Evolutionary conservation across 768 basidiomycete genomes (phyloP).

Genomic region (Lyophyllum decastes): DNA sequence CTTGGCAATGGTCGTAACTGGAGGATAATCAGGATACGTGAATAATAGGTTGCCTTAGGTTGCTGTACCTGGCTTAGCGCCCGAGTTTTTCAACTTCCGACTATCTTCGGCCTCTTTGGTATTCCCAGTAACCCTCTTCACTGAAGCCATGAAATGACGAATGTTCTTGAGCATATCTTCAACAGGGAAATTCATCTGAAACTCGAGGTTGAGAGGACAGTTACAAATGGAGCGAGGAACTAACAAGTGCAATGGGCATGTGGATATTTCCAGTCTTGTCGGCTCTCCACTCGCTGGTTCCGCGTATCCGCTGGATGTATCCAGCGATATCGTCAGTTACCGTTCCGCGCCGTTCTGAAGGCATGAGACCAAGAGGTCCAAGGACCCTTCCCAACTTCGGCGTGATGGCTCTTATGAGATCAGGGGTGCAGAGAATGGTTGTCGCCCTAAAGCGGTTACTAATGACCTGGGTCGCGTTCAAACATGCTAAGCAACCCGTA

Average conservation of each 20-base stretch:
- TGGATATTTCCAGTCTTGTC: constrained; percentile 86
- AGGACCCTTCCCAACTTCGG: constrained; percentile 76
- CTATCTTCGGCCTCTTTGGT: constrained; percentile 52
- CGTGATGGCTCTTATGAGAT: constrained; percentile 76
- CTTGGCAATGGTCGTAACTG: constrained; percentile 76
- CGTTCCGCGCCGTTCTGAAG: constrained; percentile 89
- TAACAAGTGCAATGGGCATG: constrained; percentile 76
- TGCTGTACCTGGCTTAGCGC: constrained; percentile 50
- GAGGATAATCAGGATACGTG: constrained; percentile 4
- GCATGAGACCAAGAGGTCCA: constrained; percentile 94
- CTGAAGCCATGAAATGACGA: constrained; percentile 70
- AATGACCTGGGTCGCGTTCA: constrained; percentile 54
- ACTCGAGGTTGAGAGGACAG: neutral
- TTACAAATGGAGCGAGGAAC: constrained; percentile 18
- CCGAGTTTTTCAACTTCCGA: constrained; percentile 34
- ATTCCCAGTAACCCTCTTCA: constrained; percentile 77
- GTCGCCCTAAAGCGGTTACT: constrained; percentile 76
- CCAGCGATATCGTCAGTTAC: constrained; percentile 88
- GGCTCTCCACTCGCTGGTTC: constrained; percentile 91
- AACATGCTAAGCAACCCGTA: constrained; percentile 1
- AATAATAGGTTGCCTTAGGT: constrained; percentile 8
- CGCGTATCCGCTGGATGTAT: constrained; percentile 77
- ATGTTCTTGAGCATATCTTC: constrained; percentile 81
- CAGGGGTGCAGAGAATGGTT: constrained; percentile 81
- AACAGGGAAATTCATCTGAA: constrained; percentile 70